A percentile compares a stretch with the other conserved stretches of the same genome.
Evolutionary conservation across 345 rosid species (phyloP).

Genomic region (Boechera divaricarpa): DNA sequence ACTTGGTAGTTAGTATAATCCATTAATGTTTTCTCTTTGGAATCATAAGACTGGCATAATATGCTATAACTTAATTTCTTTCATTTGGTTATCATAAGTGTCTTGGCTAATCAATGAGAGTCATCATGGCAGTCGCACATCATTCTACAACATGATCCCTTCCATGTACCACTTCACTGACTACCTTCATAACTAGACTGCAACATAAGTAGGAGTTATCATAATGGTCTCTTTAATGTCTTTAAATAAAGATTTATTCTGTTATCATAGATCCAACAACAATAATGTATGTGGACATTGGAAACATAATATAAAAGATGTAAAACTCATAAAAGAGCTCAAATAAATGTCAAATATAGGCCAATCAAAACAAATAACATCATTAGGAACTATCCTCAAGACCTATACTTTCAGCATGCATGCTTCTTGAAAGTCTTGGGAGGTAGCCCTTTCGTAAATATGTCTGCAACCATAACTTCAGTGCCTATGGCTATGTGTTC

Average conservation of each 20-base stretch:
- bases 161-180: background rate
- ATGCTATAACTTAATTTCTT: background rate
- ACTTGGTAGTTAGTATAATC: background rate
- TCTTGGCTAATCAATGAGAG: background rate
- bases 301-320: background rate
- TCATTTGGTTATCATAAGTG: slow-evolving; percentile 9
- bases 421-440: background rate
- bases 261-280: background rate
- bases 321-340: background rate
- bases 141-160: slow-evolving; percentile 5
- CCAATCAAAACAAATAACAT: background rate
- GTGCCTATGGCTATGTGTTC: background rate
- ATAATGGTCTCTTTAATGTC: slow-evolving; percentile 2
- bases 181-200: background rate
- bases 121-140: background rate
- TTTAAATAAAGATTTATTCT: background rate
- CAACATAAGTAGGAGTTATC: slow-evolving; percentile 17
- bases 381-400: background rate
- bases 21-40: background rate
- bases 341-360: slow-evolving; percentile 12
- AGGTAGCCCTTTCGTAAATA: background rate
- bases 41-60: background rate
- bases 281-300: background rate
- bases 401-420: slow-evolving; percentile 12
- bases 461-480: background rate